These are phyloP conservation scores for Talaromyces borbonicus DNA, from an alignment of 495 filamentous ascomycete species.

Conservation along the genomic window DNA sequence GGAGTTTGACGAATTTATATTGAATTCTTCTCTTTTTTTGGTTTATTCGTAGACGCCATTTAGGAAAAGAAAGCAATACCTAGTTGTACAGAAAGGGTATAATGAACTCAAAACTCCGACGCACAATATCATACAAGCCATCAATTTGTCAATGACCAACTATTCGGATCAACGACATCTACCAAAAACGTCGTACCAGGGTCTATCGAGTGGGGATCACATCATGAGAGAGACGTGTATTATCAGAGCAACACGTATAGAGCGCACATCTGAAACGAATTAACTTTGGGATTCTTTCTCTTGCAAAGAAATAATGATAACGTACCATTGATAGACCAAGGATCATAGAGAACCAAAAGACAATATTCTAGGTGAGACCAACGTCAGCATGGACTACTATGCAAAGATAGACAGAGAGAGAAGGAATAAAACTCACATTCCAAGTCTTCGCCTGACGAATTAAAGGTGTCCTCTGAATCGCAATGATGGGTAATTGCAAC, in stretches of 20 bases:
- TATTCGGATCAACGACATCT: too few relatives aligned
- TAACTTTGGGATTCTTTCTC: background rate
- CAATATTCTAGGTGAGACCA: slow-evolving; percentile 49
- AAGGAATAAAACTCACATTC: slow-evolving; percentile 42
- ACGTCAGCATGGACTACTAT: background rate
- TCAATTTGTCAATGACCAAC: too few relatives aligned
- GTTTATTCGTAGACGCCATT: too few relatives aligned
- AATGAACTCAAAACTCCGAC: too few relatives aligned
- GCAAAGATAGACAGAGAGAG: background rate
- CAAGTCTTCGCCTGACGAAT: slow-evolving; percentile 64
- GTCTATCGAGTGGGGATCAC: too few relatives aligned
- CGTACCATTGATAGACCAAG: slow-evolving; percentile 77
- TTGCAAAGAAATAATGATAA: slow-evolving; percentile 7
- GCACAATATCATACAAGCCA: too few relatives aligned
- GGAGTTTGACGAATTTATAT: too few relatives aligned
- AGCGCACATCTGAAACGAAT: slow-evolving; percentile 40
- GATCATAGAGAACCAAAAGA: slow-evolving; percentile 96
- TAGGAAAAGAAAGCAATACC: too few relatives aligned
- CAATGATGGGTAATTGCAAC: slow-evolving; percentile 89
- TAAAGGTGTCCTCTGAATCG: slow-evolving; percentile 71
- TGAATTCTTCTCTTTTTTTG: too few relatives aligned
- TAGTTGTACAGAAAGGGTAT: too few relatives aligned
- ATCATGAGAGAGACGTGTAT: too few relatives aligned
- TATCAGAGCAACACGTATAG: slow-evolving; percentile 49
- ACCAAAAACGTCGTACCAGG: too few relatives aligned